Conservation (phyloP, 257 asterid genomes). For the Solanum raphanifolium region DNA sequence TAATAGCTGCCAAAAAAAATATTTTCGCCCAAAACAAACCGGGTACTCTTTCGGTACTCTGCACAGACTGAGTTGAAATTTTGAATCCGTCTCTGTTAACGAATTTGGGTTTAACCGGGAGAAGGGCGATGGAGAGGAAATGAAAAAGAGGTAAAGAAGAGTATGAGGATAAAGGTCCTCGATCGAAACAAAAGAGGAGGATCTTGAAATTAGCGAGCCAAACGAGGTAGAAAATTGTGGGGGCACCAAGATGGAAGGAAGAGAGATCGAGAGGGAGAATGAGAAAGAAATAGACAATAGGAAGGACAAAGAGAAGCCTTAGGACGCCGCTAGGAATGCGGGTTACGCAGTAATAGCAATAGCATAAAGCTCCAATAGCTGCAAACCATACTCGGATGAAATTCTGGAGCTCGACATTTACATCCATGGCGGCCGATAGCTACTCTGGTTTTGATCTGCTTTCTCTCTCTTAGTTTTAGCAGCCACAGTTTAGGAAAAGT, state of each 20-base stretch:
- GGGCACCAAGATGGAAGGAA: conserved; percentile 26
- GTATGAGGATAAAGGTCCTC: conserved; percentile 34
- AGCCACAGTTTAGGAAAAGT: background rate
- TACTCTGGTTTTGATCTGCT: background rate
- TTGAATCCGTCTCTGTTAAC: background rate
- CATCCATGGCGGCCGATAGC: background rate
- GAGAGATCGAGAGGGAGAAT: conserved; percentile 26
- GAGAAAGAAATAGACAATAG: conserved; percentile 28
- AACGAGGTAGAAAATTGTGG: conserved; percentile 33
- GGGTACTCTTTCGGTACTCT: background rate
- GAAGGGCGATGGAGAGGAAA: conserved; percentile 38
- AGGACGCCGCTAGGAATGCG: conserved; percentile 29
- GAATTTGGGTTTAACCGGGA: conserved; percentile 23
- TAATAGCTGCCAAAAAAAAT: background rate
- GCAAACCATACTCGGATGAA: conserved; percentile 4
- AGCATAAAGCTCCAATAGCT: conserved; percentile 23
- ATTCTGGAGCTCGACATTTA: conserved; percentile 20
- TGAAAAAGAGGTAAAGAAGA: conserved; percentile 20
- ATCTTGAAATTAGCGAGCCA: conserved; percentile 54
- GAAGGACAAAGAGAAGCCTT: conserved; percentile 41
- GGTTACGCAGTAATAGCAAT: conserved; percentile 23
- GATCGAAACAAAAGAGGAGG: conserved; percentile 47
- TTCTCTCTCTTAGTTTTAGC: background rate
- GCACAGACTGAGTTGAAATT: background rate
- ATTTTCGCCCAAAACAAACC: background rate